Percentiles rank a stretch among this genome's conserved stretches.
Conservation (phyloP, 495 filamentous ascomycete genomes). For the Penicillium ucsense region DNA sequence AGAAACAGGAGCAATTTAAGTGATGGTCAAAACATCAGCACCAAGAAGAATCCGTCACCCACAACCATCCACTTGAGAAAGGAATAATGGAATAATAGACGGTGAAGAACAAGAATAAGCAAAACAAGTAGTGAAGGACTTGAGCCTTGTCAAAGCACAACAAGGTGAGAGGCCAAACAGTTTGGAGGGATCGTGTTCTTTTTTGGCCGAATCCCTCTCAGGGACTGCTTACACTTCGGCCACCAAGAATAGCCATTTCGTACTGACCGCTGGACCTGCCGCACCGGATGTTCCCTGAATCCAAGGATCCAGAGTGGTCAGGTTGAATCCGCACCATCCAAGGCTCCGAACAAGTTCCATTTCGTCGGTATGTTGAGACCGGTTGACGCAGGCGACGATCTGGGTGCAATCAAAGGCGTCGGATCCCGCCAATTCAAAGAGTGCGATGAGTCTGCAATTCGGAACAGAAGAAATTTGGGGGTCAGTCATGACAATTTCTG, state of each 20-base stretch:
- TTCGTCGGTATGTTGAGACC: slow-evolving; percentile 46
- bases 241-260: slow-evolving; percentile 73
- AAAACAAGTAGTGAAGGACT: no score
- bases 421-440: slow-evolving; percentile 73
- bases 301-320: slow-evolving; percentile 71
- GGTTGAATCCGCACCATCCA: slow-evolving; percentile 86
- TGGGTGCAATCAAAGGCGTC: slow-evolving; percentile 62
- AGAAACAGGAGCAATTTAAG: no score
- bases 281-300: slow-evolving; percentile 21
- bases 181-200: not conserved
- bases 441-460: slow-evolving; percentile 61
- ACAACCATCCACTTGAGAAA: no score
- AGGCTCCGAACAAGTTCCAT: slow-evolving; percentile 65
- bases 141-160: no score
- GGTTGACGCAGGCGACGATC: slow-evolving; percentile 72
- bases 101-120: no score
- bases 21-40: no score
- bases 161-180: no score
- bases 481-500: not conserved
- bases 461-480: not conserved
- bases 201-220: not conserved
- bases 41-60: no score
- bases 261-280: slow-evolving; percentile 47
- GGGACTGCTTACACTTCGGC: slow-evolving; percentile 56
- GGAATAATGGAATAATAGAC: no score